Base-by-base conservation (phyloP, 2,329 filamentous ascomycete species). In the Xylaria sp. region DNA sequence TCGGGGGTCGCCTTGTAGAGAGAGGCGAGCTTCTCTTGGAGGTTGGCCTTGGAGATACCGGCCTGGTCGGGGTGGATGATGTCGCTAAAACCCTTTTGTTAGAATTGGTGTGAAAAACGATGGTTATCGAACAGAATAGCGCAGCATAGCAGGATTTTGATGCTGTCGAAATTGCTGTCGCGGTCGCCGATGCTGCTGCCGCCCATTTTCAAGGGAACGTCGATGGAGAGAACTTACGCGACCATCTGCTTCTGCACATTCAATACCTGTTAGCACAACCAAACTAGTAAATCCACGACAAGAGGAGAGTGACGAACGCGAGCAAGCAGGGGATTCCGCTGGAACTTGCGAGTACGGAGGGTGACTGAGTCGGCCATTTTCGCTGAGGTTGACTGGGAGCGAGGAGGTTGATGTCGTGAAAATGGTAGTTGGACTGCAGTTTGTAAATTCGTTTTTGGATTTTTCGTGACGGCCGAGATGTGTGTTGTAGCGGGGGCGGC, bases 261-360 rank as follows among this genome's bases (percentile, higher is more conserved):
- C 54, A 33, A 46, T 12, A 31, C 15, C 28, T 51, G 57, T 66
- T 63, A 64, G 60, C 54, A 45, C 42, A 23, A 51, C 21, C 14
- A 40, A 47, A 40, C 14, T 50, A 1, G 4, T 19, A 14, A n/a
- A 60, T 14, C 5, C 19, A 15, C 4, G n/a, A 37, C 42, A 51
- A 38, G 40, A 15, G 23, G 15, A 35, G 33, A 55, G 14, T n/a
- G 19, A 67, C 65, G 60, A 61, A 65, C 65, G 66, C 62, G 64
- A 62, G 62, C 67, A 80, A 99, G 90, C 79, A 99, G 92, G 82
- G 95, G 92, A 90, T 99, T 99, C 87, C 94, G 92, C 86, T 98
- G 96, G 92, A 99, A 99, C 88, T 98, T 98, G 92, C 95, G 94
- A 84, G 95, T 99, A 87, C 95, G 89, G 85, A 94, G 84, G 78